These are phyloP conservation scores for peach (Prunus persica) DNA, from an alignment of 306 rosid genomes.

Conservation along the genomic window DNA sequence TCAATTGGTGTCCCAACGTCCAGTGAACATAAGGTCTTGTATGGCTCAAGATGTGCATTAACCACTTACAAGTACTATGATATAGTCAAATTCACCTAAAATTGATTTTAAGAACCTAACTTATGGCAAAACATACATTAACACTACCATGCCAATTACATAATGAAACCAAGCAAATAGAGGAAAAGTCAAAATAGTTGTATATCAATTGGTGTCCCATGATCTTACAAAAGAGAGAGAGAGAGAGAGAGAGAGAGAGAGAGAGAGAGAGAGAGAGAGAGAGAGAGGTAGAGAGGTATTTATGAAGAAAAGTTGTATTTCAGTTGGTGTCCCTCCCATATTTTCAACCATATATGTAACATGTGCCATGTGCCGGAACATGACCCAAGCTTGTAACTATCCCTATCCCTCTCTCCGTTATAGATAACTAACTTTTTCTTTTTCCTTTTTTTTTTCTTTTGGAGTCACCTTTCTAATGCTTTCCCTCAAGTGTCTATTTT, in stretches of 20 bases:
- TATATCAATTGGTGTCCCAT: neutral
- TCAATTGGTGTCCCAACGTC: neutral
- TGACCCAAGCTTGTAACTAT: neutral
- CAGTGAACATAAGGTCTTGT: neutral
- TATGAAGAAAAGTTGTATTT: neutral
- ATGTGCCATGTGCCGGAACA: neutral
- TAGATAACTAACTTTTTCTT: too few species aligned
- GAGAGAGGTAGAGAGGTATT: neutral
- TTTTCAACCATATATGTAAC: neutral
- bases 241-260: neutral
- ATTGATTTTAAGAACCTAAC: neutral
- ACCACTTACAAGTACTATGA: neutral
- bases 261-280: neutral
- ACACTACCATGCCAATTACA: neutral
- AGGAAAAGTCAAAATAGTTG: neutral
- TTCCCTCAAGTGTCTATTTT: too few species aligned
- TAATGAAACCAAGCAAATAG: neutral
- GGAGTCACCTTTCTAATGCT: too few species aligned
- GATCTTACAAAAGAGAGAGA: too few species aligned
- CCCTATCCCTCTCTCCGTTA: neutral
- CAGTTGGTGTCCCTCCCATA: neutral
- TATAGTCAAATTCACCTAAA: neutral
- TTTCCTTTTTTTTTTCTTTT: too few species aligned
- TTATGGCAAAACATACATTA: neutral
- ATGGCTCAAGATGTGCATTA: neutral